Evolutionary conservation across 108 stramenopile species (phyloP), one percentile per base, ranked within the genome.

Genomic region (Cylindrotheca fusiformis): DNA sequence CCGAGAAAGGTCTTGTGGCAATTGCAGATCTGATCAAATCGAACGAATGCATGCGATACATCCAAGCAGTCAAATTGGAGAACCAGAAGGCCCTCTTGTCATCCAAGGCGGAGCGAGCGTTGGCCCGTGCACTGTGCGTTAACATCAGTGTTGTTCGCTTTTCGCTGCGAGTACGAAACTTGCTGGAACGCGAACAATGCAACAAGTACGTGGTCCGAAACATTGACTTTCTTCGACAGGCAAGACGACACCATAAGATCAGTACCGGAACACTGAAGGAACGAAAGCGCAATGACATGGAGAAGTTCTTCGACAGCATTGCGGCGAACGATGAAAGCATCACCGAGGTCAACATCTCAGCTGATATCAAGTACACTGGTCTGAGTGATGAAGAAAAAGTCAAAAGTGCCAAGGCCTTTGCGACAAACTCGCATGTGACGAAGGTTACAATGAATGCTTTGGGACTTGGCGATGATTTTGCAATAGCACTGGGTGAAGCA

Each of bases 231-330:
- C 51, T 79, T 18, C 67, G 78, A 21, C 69, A 67, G 48, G 78
- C 78, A 4, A 56, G 78, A 2, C 68, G 69, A 6, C n/a, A 63
- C 12, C 72, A 79, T 52, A 48, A 30, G 10, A 44, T 31, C 4
- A 55, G 67, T 19, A 67, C 65, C 4, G 78, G 78, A 2, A 71
- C 68, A 1, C 50, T 65, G 20, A 51, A 64, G 50, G 69, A 74
- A 30, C 68, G 78, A 0, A 71, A 69, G 44, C 52, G 78, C 8
- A 79, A 79, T 52, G 67, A 69, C 33, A 79, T 79, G 78, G 73
- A 79, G 58, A 55, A 63, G 22, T 70, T 51, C 21, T 74, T 79
- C 50, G 73, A 79, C 49, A 70, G 41, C 0, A 70, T 79, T 66
- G 78, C 78, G 19, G 61, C 55, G 19, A 71, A 74, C 26, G 73